phyloP scores from a whole-genome alignment of 1,139 yeast genomes.

The Torulaspora pretoriensis region DNA sequence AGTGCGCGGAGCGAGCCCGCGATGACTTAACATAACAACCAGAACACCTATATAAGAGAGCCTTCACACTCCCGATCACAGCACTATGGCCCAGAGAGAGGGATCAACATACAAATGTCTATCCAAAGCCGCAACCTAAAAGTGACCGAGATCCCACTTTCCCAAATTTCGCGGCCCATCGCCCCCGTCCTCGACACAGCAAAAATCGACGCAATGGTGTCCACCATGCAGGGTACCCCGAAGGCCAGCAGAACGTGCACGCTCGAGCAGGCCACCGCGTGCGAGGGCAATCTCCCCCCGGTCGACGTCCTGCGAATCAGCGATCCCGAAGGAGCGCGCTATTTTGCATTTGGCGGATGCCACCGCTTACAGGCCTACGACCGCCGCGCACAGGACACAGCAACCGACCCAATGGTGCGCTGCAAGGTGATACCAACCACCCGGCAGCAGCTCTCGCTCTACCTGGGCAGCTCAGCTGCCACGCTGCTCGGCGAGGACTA shows the following conservation, averaged over 20 bases:
- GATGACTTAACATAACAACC: background rate
- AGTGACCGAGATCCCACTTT: constrained; percentile 57
- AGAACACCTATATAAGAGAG: constrained; percentile 4
- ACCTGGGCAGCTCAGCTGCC: constrained; percentile 52
- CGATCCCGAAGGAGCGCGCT: constrained; percentile 55
- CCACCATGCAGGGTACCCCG: constrained; percentile 63
- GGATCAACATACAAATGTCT: constrained; percentile 35
- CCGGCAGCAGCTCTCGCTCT: constrained; percentile 53
- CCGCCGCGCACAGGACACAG: constrained; percentile 40
- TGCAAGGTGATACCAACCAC: constrained; percentile 69
- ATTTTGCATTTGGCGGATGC: constrained; percentile 84
- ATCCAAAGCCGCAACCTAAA: constrained; percentile 48
- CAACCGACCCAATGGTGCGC: constrained; percentile 43
- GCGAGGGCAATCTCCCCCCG: constrained; percentile 63
- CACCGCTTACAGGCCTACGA: constrained; percentile 80
- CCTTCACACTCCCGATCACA: background rate
- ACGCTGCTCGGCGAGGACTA: constrained; percentile 3
- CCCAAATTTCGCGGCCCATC: constrained; percentile 69
- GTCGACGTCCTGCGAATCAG: constrained; percentile 68
- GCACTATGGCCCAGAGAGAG: background rate
- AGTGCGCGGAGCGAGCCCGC: constrained; percentile 1
- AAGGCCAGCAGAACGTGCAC: constrained; percentile 61
- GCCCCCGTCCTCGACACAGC: constrained; percentile 72
- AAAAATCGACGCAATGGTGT: constrained; percentile 75
- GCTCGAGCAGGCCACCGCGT: constrained; percentile 42